Evolutionary conservation across 2,329 filamentous ascomycete genomes (phyloP), one percentile per base, ranked within the genome.

Genomic region (Epichloe amarillans): DNA sequence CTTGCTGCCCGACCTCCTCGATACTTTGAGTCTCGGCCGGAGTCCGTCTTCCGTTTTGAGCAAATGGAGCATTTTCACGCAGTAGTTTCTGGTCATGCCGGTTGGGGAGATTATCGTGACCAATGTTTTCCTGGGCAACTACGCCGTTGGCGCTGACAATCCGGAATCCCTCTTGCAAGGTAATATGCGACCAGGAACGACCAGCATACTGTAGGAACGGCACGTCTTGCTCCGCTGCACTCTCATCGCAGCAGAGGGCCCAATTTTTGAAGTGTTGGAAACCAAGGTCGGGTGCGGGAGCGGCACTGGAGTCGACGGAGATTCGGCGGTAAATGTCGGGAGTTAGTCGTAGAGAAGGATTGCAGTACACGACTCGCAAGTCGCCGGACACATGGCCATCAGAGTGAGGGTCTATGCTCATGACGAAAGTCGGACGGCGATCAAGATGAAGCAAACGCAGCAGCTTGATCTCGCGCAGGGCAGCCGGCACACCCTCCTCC

Each of bases 401-500:
- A 21, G 56, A 12, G 23, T 54, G 46, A 8, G 56, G 48, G 33
- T 59, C 60, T 3, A 46, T 10, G n/a, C 23, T 41, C 45, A 68
- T 64, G 50, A 72, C 61, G 43, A 72, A 72, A 42, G 66, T 66
- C 49, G 70, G 68, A 50, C 70, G 64, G 33, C 67, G 66, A 52
- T 72, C 70, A 53, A 61, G 64, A 53, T 66, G 61, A 55, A 72
- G 63, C 12, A 72, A 62, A 56, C 70, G 67, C 52, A 67, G 57
- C 48, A 70, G 62, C 58, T 64, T 64, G 52, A 67, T 55, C 48
- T 58, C 54, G 35, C 56, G 56, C 44, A 63, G 56, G 6, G 15
- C 14, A 14, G 14, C 42, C 42, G 42, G 42, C 12, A 46, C 26
- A 26, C 17, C 10, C 7, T 46, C 23, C 7, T 46, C 19, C 15